A percentile compares a stretch with the other conserved stretches of the same genome.
phyloP scores from a whole-genome alignment of 2,329 filamentous ascomycete genomes.

The Cladophialophora immunda region DNA sequence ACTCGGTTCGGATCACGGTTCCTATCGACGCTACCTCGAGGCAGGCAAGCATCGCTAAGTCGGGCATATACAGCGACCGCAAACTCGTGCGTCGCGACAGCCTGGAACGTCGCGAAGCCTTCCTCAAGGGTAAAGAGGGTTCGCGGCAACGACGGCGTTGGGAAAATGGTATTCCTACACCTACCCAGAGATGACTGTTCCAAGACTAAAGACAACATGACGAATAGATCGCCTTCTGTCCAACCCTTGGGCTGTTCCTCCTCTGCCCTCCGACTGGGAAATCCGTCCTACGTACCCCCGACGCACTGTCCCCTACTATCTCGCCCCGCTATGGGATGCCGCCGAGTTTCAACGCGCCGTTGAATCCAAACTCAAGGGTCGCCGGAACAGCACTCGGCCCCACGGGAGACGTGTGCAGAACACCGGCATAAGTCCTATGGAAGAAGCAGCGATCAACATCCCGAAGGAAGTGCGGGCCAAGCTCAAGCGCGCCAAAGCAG shows the following conservation, averaged over 20 bases:
- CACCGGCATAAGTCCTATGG: slow-evolving; percentile 46
- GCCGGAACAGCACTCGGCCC: slow-evolving; percentile 47
- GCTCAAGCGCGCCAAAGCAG: slow-evolving; percentile 80
- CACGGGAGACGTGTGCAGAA: slow-evolving; percentile 48
- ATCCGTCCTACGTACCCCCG: slow-evolving; percentile 82
- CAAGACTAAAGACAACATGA: slow-evolving; percentile 19
- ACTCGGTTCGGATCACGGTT: slow-evolving; percentile 73
- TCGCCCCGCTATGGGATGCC: slow-evolving; percentile 83
- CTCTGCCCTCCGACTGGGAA: slow-evolving; percentile 82
- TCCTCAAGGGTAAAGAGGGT: slow-evolving; percentile 90
- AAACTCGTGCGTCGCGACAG: slow-evolving; percentile 68
- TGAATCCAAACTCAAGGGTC: slow-evolving; percentile 49
- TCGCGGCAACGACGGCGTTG: slow-evolving; percentile 85
- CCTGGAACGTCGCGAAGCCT: slow-evolving; percentile 72
- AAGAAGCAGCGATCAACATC: slow-evolving; percentile 58
- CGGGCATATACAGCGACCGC: slow-evolving; percentile 55
- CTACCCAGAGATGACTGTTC: slow-evolving; percentile 5
- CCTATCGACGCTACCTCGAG: slow-evolving; percentile 69
- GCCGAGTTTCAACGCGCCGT: slow-evolving; percentile 56
- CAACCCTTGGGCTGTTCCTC: slow-evolving; percentile 86
- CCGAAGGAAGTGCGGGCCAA: slow-evolving; percentile 81
- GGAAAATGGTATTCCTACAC: slow-evolving; percentile 80
- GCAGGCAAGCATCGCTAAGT: slow-evolving; percentile 38
- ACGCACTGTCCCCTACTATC: slow-evolving; percentile 80
- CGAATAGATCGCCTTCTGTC: slow-evolving; percentile 78